phyloP scores from a whole-genome alignment of 2,329 filamentous ascomycete species.

The Stromatinia cepivora region DNA sequence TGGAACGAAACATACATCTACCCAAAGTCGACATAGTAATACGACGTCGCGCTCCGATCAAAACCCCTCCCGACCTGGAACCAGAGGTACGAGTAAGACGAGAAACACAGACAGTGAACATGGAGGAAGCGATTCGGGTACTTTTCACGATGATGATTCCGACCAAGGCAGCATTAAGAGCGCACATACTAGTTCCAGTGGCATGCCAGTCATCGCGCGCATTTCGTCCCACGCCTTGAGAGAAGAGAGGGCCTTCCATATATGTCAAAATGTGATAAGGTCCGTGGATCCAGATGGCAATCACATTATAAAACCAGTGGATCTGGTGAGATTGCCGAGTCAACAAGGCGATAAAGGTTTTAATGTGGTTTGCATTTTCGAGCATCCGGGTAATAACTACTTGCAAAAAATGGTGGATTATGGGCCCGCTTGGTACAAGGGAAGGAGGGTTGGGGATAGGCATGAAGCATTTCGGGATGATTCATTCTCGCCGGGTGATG shows the following conservation, averaged over 20 bases:
- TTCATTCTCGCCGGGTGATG: constrained; percentile 51
- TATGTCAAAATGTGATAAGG: constrained; percentile 69
- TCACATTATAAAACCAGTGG: constrained; percentile 79
- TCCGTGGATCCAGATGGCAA: constrained; percentile 70
- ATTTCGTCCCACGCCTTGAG: constrained; percentile 80
- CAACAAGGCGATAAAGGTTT: constrained; percentile 67
- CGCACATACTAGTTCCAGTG: not conserved
- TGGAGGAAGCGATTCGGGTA: constrained; percentile 32
- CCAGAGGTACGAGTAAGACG: constrained; percentile 19
- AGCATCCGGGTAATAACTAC: constrained; percentile 73
- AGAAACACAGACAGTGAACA: constrained; percentile 14
- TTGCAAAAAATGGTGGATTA: constrained; percentile 71
- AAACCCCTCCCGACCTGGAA: constrained; percentile 25
- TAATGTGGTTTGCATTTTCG: constrained; percentile 80
- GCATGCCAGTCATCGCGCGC: constrained; percentile 65
- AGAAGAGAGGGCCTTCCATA: constrained; percentile 84
- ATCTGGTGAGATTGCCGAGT: constrained; percentile 70
- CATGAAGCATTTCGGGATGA: constrained; percentile 38
- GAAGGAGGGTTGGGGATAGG: constrained; percentile 53
- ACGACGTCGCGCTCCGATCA: constrained; percentile 38
- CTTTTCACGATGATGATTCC: constrained; percentile 21
- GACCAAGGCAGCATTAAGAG: constrained; percentile 34
- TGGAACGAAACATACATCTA: constrained; percentile 50
- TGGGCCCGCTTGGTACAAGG: constrained; percentile 71
- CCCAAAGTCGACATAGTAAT: constrained; percentile 30